Base-by-base conservation (phyloP, 2,329 filamentous ascomycete species). In the Corynespora cassiicola region DNA sequence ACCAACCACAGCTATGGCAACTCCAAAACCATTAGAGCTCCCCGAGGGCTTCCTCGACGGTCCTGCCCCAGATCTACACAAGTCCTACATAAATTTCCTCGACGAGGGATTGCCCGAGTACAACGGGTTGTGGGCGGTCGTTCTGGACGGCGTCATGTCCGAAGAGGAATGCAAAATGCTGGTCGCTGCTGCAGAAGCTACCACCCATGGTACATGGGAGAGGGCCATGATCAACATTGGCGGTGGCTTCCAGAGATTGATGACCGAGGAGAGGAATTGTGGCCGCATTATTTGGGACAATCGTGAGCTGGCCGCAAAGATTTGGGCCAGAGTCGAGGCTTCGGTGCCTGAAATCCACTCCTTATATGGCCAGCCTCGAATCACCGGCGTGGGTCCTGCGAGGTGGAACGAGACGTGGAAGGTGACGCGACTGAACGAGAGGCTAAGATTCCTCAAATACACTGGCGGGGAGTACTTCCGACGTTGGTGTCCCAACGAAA, bases 271-370 rank as follows among this genome's bases (percentile, higher is more conserved):
- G 31, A 77, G 88, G 11, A 84, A 87, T 45, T 85, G 85, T 54
- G 85, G 85, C n/a, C 78, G 88, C 3, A 88, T 92, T 48, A 85
- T 94, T 51, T 88, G 84, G 79, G 87, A 94, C 57, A 69, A 78
- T 10, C 72, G 76, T 31, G 78, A 79, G 1, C 50, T 92, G 1
- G 84, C 81, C 0, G 75, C 79, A 16, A 78, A 80, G 15, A 54
- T 94, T 0, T 85, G 86, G 77, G 72, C 69, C 25, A 76, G 88
- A 7, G 63, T 81, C 10, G 61, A 68, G 40, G 68, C 68, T 5
- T 67, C 69, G 15, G 52, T 82, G 8, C 69, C 69, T 0, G 72
- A 76, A 11, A 78, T 85, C 2, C 63, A 69, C 9, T 59, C 75
- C 14, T 66, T 78, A 15, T 50, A 63, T 29, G 22, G 56, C 7